A percentile compares a stretch with the other conserved stretches of the same genome.
Evolutionary conservation across 2,329 filamentous ascomycete species (phyloP).

Genomic region (Diaporthe sp.): DNA sequence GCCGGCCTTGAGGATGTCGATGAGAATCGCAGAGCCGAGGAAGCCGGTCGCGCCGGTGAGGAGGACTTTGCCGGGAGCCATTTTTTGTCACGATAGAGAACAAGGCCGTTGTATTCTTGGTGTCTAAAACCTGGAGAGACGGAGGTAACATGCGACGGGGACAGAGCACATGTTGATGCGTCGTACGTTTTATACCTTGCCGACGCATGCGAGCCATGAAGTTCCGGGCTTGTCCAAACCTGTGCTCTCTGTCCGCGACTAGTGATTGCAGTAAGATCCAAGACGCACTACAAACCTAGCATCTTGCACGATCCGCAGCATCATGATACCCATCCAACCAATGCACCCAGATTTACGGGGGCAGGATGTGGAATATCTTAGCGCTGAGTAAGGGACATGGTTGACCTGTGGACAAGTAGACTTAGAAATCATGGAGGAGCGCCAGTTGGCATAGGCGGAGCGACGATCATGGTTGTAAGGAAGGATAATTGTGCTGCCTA

Average conservation of each 20-base stretch:
- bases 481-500: neutral
- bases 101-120: neutral
- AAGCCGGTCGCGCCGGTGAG: conserved; percentile 42
- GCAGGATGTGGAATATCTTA: neutral
- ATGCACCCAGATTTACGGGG: neutral
- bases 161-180: neutral
- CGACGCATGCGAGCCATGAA: neutral
- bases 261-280: neutral
- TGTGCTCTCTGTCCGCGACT: neutral
- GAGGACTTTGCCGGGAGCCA: conserved; percentile 35
- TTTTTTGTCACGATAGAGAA: neutral
- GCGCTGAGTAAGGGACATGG: conserved; percentile 9
- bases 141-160: neutral
- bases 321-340: neutral
- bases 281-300: neutral
- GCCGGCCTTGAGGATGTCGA: conserved; percentile 36
- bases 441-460: neutral
- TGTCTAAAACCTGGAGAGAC: neutral
- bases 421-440: neutral
- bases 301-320: neutral
- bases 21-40: conserved; percentile 39
- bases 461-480: neutral
- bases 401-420: neutral
- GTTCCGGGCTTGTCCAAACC: neutral
- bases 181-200: neutral